A percentile compares a stretch with the other conserved stretches of the same genome.
phyloP scores from a whole-genome alignment of 1,284 basidiomycete species.

The Nidula niveotomentosa region DNA sequence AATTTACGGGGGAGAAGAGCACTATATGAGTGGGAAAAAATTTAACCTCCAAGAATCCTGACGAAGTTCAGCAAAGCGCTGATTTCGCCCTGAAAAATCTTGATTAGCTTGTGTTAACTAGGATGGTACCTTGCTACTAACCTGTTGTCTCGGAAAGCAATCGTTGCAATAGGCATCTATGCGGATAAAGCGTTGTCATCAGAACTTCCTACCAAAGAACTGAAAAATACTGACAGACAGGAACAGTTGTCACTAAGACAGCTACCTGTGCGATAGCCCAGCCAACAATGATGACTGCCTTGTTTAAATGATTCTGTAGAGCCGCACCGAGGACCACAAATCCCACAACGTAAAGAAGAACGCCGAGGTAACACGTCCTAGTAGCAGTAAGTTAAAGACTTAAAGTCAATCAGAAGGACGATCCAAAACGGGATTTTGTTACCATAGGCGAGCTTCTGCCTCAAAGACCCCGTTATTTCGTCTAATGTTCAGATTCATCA shows the following conservation, averaged over 20 bases:
- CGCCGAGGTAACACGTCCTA: constrained; percentile 66
- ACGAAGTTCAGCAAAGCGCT: constrained; percentile 60
- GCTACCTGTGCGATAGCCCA: constrained; percentile 59
- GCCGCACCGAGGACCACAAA: constrained; percentile 61
- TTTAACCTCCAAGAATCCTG: constrained; percentile 49
- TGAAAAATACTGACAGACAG: constrained; percentile 40
- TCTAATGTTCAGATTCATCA: constrained; percentile 55
- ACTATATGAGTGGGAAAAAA: background rate
- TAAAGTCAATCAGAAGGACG: background rate
- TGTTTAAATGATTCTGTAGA: constrained; percentile 49
- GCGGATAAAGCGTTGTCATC: constrained; percentile 5
- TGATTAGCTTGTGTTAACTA: no score
- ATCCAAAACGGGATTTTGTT: background rate
- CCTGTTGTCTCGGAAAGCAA: constrained; percentile 42
- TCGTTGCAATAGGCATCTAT: constrained; percentile 50
- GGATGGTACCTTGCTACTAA: constrained; percentile 7
- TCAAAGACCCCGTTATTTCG: constrained; percentile 70
- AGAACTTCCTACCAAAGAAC: no score
- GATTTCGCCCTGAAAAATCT: constrained; percentile 45
- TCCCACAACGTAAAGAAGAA: constrained; percentile 64
- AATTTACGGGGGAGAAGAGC: background rate
- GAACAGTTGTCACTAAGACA: constrained; percentile 60
- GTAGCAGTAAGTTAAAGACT: background rate
- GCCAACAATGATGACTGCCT: constrained; percentile 52
- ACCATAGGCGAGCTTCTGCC: constrained; percentile 72